A percentile compares a stretch with the other conserved stretches of the same genome.
Evolutionary conservation across 345 rosid genomes (phyloP).

Genomic region (Streptanthus diversifolius): DNA sequence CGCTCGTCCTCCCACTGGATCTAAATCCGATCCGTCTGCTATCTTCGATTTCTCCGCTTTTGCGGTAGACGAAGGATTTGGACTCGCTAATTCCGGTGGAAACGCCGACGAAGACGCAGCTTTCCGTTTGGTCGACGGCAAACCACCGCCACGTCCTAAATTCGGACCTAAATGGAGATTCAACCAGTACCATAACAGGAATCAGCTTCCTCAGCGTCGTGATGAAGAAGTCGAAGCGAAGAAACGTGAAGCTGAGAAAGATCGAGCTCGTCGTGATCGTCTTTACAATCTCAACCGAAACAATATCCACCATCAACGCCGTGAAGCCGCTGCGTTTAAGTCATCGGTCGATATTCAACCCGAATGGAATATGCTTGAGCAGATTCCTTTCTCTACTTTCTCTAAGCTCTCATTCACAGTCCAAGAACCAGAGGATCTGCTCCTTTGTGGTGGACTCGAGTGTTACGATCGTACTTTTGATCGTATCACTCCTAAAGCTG

Average conservation of each 20-base stretch:
- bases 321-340: conserved; percentile 81
- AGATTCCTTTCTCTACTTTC: conserved; percentile 89
- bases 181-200: conserved; percentile 56
- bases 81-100: conserved; percentile 26
- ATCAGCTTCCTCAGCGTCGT: conserved; percentile 88
- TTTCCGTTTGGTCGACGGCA: conserved; percentile 89
- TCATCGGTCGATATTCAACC: conserved; percentile 96
- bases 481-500: conserved; percentile 83
- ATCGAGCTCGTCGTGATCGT: conserved; percentile 86
- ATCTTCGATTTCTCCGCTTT: conserved; percentile 76
- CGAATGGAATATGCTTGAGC: conserved; percentile 97
- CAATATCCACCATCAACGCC: conserved; percentile 63
- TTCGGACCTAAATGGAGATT: conserved; percentile 92
- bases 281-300: conserved; percentile 63
- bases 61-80: conserved; percentile 63
- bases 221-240: conserved; percentile 93
- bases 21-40: conserved; percentile 36
- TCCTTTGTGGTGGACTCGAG: conserved; percentile 76
- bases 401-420: conserved; percentile 74
- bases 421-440: conserved; percentile 80
- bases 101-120: conserved; percentile 70
- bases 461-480: conserved; percentile 61
- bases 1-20: conserved; percentile 37
- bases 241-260: conserved; percentile 92
- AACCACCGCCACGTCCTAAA: conserved; percentile 83